A percentile compares a stretch with the other conserved stretches of the same genome.
Evolutionary conservation across 2,329 filamentous ascomycete genomes (phyloP).

Genomic region (Fusarium proliferatum): DNA sequence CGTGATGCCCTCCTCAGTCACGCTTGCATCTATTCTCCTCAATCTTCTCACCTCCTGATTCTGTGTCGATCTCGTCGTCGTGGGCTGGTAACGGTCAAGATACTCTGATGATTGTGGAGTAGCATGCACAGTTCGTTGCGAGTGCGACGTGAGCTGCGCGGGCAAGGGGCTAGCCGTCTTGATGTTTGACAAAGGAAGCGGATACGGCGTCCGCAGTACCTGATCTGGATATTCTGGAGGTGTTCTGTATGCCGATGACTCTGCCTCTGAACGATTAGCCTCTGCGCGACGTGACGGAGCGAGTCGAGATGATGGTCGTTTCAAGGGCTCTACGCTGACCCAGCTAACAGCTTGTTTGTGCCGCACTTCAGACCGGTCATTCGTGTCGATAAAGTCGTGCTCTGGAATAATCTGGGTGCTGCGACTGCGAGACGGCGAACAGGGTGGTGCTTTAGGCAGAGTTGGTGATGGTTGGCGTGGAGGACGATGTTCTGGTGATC

Average conservation of each 20-base stretch:
- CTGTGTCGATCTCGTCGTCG: slow-evolving; percentile 11
- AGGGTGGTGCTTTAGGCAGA: not conserved
- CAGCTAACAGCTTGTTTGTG: slow-evolving; percentile 33
- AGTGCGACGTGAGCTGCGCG: slow-evolving; percentile 29
- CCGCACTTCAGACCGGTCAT: slow-evolving; percentile 11
- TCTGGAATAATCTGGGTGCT: not conserved
- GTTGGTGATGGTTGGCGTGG: not conserved
- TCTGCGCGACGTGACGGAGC: slow-evolving; percentile 33
- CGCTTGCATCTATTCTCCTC: slow-evolving; percentile 11
- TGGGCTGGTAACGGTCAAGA: slow-evolving; percentile 48
- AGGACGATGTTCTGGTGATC: not conserved
- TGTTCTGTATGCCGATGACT: slow-evolving; percentile 46
- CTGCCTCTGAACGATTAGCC: slow-evolving; percentile 33
- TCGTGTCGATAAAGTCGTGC: slow-evolving; percentile 1
- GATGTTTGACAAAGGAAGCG: slow-evolving; percentile 25
- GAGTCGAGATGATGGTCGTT: slow-evolving; percentile 53
- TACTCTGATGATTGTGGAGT: slow-evolving; percentile 49
- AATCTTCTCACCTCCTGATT: slow-evolving; percentile 18
- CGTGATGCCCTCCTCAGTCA: slow-evolving; percentile 17
- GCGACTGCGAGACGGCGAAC: slow-evolving; percentile 1
- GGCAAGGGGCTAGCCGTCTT: slow-evolving; percentile 29
- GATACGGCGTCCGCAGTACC: slow-evolving; percentile 20
- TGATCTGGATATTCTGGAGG: slow-evolving; percentile 46
- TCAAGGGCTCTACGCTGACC: slow-evolving; percentile 54
- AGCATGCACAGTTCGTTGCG: slow-evolving; percentile 16